phyloP scores from a whole-genome alignment of 208 protist genomes.

The Trypanosoma avium region DNA sequence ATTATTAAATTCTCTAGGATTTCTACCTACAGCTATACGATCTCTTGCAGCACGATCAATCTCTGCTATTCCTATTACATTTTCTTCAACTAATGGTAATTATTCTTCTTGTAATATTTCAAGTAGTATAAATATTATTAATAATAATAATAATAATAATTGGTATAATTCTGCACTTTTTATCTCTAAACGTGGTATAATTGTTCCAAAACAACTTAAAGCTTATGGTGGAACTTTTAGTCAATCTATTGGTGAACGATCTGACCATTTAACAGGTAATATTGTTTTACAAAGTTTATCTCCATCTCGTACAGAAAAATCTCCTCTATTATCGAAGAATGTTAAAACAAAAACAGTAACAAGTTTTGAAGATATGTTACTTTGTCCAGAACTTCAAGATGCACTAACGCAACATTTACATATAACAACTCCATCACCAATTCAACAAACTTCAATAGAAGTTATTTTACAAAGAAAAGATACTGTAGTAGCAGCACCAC shows the following conservation, averaged over 20 bases:
- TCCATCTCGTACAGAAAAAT: slow-evolving; percentile 40
- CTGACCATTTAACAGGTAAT: slow-evolving; percentile 49
- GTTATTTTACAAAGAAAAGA: slow-evolving; percentile 63
- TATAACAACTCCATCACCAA: slow-evolving; percentile 70
- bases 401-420: slow-evolving; percentile 36
- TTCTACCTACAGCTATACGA: neutral
- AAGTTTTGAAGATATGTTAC: slow-evolving; percentile 66
- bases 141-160: neutral
- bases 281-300: slow-evolving; percentile 70
- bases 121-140: neutral
- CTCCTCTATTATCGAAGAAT: slow-evolving; percentile 51
- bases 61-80: neutral
- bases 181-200: slow-evolving; percentile 37
- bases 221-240: slow-evolving; percentile 81
- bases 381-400: slow-evolving; percentile 42
- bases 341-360: slow-evolving; percentile 66
- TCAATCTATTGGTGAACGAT: slow-evolving; percentile 64
- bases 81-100: too few species aligned
- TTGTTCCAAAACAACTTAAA: slow-evolving; percentile 76
- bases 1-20: neutral
- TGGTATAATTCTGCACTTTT: slow-evolving; percentile 7
- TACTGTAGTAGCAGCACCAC: slow-evolving; percentile 77
- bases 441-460: slow-evolving; percentile 81
- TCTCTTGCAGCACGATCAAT: neutral
- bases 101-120: neutral